Conservation (phyloP, 1,284 basidiomycete genomes). For the Golubevia sp. region DNA sequence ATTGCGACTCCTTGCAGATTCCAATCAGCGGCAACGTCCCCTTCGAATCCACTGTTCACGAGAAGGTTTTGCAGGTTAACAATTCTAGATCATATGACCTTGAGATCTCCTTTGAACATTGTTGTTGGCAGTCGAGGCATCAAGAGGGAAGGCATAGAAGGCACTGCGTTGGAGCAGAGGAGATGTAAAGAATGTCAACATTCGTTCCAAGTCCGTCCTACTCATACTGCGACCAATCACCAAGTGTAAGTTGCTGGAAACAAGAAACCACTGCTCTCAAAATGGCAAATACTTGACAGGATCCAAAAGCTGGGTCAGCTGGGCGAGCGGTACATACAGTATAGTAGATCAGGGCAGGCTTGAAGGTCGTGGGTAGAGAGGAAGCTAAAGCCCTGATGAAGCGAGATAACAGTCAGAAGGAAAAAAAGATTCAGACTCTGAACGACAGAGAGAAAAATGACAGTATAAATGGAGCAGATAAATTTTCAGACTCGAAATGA, state of each 20-base stretch:
- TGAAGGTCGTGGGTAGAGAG: background rate
- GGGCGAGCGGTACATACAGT: background rate
- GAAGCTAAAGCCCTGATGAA: background rate
- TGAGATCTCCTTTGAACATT: background rate
- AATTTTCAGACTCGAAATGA: too few relatives aligned
- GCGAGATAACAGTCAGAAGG: background rate
- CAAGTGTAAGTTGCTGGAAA: background rate
- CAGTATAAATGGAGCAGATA: too few relatives aligned
- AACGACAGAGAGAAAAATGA: background rate
- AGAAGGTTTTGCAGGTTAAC: background rate
- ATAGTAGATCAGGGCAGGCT: background rate
- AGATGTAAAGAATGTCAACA: too few relatives aligned
- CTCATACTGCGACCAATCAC: too few relatives aligned
- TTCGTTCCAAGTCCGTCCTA: too few relatives aligned
- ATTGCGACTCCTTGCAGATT: too few relatives aligned
- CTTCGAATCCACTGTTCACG: background rate
- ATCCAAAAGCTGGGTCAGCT: background rate
- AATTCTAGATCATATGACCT: background rate
- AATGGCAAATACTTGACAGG: background rate
- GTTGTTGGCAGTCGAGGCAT: background rate
- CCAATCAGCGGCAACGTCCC: background rate
- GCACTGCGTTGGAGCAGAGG: too few relatives aligned
- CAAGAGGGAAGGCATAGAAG: background rate
- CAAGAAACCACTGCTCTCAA: background rate
- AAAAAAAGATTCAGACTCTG: background rate